Conservation (phyloP, 2,329 filamentous ascomycete genomes). For the Diaporthe humulicola region DNA sequence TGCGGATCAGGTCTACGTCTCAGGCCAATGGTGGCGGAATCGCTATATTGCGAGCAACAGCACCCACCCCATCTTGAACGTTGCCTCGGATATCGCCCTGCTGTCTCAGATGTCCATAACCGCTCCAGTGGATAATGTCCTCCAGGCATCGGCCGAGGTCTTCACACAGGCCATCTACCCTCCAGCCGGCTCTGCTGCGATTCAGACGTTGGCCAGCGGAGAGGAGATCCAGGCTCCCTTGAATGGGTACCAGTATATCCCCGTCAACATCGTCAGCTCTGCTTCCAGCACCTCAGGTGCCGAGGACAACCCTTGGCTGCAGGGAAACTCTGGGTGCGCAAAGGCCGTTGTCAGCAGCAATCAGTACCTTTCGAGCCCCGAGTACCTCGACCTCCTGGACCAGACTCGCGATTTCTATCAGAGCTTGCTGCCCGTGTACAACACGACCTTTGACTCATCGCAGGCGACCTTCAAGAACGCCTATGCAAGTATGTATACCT, state of each 20-base stretch:
- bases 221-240: slow-evolving; percentile 76
- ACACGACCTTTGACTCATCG: slow-evolving; percentile 61
- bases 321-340: slow-evolving; percentile 69
- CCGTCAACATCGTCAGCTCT: slow-evolving; percentile 72
- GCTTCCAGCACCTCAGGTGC: slow-evolving; percentile 67
- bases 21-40: slow-evolving; percentile 80
- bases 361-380: slow-evolving; percentile 62
- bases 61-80: slow-evolving; percentile 71
- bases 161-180: slow-evolving; percentile 93
- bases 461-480: slow-evolving; percentile 70
- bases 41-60: slow-evolving; percentile 78
- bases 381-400: slow-evolving; percentile 59
- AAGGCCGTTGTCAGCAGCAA: slow-evolving; percentile 68
- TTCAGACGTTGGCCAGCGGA: slow-evolving; percentile 79
- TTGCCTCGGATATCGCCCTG: slow-evolving; percentile 76
- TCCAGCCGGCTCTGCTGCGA: slow-evolving; percentile 70
- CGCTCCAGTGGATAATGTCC: slow-evolving; percentile 80
- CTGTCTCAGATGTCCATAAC: slow-evolving; percentile 79
- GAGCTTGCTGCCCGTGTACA: slow-evolving; percentile 66
- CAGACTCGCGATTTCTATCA: slow-evolving; percentile 73
- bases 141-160: slow-evolving; percentile 83
- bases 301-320: slow-evolving; percentile 70
- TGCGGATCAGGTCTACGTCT: slow-evolving; percentile 79
- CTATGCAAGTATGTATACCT: slow-evolving; percentile 66
- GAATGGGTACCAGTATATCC: slow-evolving; percentile 87